A percentile compares a stretch with the other conserved stretches of the same genome.
Evolutionary conservation across 2,329 filamentous ascomycete genomes (phyloP).

Genomic region (Talaromyces sp.): DNA sequence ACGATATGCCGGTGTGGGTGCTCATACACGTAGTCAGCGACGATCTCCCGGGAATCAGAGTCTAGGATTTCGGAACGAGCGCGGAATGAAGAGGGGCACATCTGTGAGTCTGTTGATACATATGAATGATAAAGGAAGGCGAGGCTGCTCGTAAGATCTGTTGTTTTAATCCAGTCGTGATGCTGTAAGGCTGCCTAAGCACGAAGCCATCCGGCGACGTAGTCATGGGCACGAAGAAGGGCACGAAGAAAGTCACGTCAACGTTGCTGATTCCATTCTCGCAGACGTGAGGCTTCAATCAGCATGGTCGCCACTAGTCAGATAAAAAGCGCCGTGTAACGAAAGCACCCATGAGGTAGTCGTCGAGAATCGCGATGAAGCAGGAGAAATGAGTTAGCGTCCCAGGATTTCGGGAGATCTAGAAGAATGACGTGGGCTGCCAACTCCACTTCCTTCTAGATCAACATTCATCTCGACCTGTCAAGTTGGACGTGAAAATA

Average conservation of each 20-base stretch:
- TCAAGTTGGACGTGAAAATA: background rate
- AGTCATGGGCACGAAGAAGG: background rate
- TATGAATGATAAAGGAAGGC: too few species aligned
- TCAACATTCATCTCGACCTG: background rate
- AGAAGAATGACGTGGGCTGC: background rate
- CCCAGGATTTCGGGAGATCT: background rate
- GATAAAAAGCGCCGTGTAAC: background rate
- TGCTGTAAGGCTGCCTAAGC: background rate
- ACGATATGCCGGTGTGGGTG: background rate
- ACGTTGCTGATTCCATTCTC: background rate
- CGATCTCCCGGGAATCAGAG: background rate
- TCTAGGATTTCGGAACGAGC: background rate
- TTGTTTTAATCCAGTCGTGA: background rate
- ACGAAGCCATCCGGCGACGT: background rate
- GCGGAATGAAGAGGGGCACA: background rate
- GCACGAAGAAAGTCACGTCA: background rate
- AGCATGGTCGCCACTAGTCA: too few species aligned
- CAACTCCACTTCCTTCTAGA: background rate
- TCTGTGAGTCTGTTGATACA: too few species aligned
- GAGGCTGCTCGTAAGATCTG: too few species aligned
- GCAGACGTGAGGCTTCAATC: too few species aligned
- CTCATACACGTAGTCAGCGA: background rate
- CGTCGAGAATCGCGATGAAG: background rate
- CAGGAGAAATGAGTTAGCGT: background rate
- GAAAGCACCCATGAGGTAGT: background rate